Base-by-base conservation (phyloP, 176 grass and related monocot genomes). In the Carex parvula region DNA sequence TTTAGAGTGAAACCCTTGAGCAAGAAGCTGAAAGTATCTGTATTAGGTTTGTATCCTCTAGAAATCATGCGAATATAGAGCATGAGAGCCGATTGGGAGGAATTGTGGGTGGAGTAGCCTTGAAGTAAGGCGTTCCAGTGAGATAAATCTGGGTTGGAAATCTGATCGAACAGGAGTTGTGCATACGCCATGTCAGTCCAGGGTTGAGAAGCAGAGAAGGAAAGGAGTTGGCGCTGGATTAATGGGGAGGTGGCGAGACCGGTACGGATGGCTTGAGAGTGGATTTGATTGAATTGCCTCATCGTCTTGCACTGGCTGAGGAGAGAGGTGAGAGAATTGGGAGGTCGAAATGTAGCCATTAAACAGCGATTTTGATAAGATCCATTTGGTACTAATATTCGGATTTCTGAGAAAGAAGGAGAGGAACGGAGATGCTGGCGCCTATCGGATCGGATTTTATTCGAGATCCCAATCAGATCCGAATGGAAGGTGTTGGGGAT, bases 21-120 rank as follows among this genome's bases (percentile, higher is more conserved):
- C 83, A 99, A 76, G 70, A 85, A 63, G 42, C 86, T 87, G 78
- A 99, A 93, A 26, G 91, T 99, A 87, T 98, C 89, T 39, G 48
- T 85, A 70, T 92, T 75, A 18, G 96, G 91, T 8, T 33, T 81
- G 60, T 3, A 68, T 6, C 96, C 96, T 20, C 77, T 81, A 3
- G 88, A 85, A 73, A 99, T 80, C 96, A 90, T 89, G 41, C 53
- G 62, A n/a, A 71, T 67, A 86, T 95, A 95, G 0, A 56, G 64
- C 16, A 44, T 79, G 11, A 92, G 44, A 24, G 88, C 96, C 3
- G 84, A 88, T 24, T 64, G 59, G 5, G 68, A 81, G 7, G 8
- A 57, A 62, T 54, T 12, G 30, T 50, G 78, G 32, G 7, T 29
- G 48, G 73, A 81, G 21, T 83, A 74, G 10, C 20, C 63, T 10